These are phyloP conservation scores for Calonectria naviculata DNA, from an alignment of 2,329 filamentous ascomycete species.

Conservation along the genomic window DNA sequence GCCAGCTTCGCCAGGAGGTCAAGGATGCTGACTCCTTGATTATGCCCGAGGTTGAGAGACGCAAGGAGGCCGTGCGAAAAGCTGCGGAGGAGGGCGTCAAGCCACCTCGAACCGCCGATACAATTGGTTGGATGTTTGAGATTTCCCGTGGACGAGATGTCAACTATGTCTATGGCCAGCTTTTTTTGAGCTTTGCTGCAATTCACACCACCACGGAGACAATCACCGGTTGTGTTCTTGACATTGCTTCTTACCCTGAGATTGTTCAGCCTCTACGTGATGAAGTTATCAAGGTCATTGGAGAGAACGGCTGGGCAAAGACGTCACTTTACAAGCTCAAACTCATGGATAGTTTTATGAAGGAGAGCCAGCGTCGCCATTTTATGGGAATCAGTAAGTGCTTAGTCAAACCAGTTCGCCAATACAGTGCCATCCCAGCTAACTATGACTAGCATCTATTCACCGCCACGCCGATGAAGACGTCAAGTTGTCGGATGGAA, in stretches of 20 bases:
- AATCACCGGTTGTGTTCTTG: constrained; percentile 49
- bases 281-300: constrained; percentile 51
- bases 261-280: constrained; percentile 52
- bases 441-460: not conserved
- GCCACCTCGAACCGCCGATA: constrained; percentile 44
- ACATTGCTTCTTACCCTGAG: constrained; percentile 52
- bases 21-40: not conserved
- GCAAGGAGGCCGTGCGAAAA: not conserved
- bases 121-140: constrained; percentile 57
- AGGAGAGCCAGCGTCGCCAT: constrained; percentile 49
- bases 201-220: constrained; percentile 55
- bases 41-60: constrained; percentile 6
- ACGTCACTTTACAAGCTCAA: constrained; percentile 50
- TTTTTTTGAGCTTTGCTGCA: constrained; percentile 74
- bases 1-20: not conserved
- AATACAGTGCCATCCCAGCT: no score
- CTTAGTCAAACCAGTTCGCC: no score
- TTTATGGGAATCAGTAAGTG: constrained; percentile 9
- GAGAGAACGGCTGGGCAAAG: constrained; percentile 49
- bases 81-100: not conserved
- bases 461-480: constrained; percentile 4
- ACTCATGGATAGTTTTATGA: constrained; percentile 54
- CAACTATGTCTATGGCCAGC: constrained; percentile 63
- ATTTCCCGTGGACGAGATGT: constrained; percentile 36
- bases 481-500: not conserved